A percentile compares a stretch with the other conserved stretches of the same genome.
These are phyloP conservation scores for Linum tenue DNA, from an alignment of 345 rosid genomes.

Conservation along the genomic window DNA sequence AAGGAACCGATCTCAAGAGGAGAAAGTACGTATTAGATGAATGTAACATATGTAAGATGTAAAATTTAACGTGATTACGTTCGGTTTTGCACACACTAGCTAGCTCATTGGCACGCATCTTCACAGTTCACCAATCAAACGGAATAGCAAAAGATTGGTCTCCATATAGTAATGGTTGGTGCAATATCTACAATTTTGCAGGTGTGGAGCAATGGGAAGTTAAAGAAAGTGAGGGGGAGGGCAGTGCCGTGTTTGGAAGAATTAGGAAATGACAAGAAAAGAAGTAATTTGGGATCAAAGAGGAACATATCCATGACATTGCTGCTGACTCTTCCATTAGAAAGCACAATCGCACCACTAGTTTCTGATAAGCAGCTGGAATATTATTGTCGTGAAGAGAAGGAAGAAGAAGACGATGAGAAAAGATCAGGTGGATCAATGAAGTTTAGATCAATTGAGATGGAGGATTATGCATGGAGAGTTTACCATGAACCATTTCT, in stretches of 20 bases:
- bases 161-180: background rate
- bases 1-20: no score
- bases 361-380: slow-evolving; percentile 14
- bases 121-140: no score
- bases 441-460: slow-evolving; percentile 41
- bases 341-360: slow-evolving; percentile 42
- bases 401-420: slow-evolving; percentile 17
- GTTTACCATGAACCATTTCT: slow-evolving; percentile 53
- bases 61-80: no score
- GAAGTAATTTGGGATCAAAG: background rate
- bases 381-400: slow-evolving; percentile 7
- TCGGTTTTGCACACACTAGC: no score
- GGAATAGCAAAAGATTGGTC: no score
- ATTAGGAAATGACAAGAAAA: slow-evolving; percentile 16
- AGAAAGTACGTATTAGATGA: no score
- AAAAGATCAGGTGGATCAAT: background rate
- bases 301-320: slow-evolving; percentile 42
- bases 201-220: slow-evolving; percentile 80
- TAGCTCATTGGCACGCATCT: no score
- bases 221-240: slow-evolving; percentile 64
- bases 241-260: slow-evolving; percentile 26
- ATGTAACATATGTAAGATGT: no score
- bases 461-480: slow-evolving; percentile 84
- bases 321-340: slow-evolving; percentile 48
- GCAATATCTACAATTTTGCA: slow-evolving; percentile 6